These are phyloP conservation scores for Avena atlantica DNA, from an alignment of 176 grass and related monocot species.

Conservation along the genomic window DNA sequence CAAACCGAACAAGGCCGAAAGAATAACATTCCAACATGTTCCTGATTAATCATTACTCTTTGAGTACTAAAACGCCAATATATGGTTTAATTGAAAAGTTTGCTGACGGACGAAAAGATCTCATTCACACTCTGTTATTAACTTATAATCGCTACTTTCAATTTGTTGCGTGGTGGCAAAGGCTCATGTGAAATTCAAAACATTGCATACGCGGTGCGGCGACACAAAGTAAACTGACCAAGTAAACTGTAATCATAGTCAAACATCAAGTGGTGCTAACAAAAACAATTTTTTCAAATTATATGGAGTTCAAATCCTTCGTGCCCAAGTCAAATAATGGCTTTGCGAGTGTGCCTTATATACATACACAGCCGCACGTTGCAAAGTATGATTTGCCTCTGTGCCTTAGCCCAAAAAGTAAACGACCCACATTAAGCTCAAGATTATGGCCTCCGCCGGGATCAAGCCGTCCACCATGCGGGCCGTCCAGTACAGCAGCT, in stretches of 20 bases:
- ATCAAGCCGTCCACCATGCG: constrained; percentile 46
- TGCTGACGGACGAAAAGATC: not conserved
- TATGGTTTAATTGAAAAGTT: not conserved
- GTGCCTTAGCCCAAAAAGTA: not conserved
- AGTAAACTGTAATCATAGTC: not conserved
- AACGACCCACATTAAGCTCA: not conserved
- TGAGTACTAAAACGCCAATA: not conserved
- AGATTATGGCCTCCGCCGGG: not conserved
- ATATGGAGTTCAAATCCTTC: not conserved
- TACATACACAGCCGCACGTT: not conserved
- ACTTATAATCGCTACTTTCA: not conserved
- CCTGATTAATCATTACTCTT: not conserved
- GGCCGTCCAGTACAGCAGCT: constrained; percentile 56
- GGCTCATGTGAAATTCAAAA: not conserved
- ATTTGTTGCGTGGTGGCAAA: not conserved
- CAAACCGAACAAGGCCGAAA: no score
- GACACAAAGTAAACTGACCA: not conserved
- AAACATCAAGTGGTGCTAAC: not conserved
- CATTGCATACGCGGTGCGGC: not conserved
- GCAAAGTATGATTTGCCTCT: not conserved
- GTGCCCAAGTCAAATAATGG: constrained; percentile 1
- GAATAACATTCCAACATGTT: not conserved
- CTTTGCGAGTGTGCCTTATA: not conserved
- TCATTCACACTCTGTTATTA: not conserved
- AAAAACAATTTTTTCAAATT: not conserved